Base-by-base conservation (phyloP, 2,329 filamentous ascomycete genomes). In the Colletotrichum euphorbiae region DNA sequence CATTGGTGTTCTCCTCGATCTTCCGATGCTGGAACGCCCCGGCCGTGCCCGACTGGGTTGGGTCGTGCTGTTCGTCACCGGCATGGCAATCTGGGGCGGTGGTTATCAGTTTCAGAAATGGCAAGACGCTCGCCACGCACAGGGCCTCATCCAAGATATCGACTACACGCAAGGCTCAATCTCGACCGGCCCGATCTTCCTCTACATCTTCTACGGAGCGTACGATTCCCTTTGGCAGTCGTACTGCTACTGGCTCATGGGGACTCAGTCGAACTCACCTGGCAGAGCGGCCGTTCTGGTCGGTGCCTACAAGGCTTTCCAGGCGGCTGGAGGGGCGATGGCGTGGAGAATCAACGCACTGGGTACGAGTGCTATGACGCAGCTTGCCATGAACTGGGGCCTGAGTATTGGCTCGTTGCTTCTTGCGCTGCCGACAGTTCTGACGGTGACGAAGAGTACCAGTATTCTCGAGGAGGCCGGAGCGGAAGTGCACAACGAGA, bases 121-220 rank as follows among this genome's bases (percentile, higher is more conserved):
- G 72, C 87, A 89, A 72, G 75, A 86, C 71, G 61, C 73, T 60
- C 77, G 80, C 13, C 71, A 79, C n/a, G 80, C 77, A 17, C 55
- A 70, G 5, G 80, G 80, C 3, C 72, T 77, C 19, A 81, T 80
- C 68, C 80, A 84, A 62, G 78, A 82, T 57, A 75, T 85, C 62
- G 83, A 86, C 73, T 86, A 81, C 69, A 82, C 77, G 11, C 73
- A 80, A 36, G 83, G 82, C 42, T 70, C 76, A 45, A 80, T 83
- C 45, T 90, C 86, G 58, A 82, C 83, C 6, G 89, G 89, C 0
- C 89, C 89, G 9, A 90, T 92, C 73, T 87, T 91, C 73, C 80
- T 92, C 13, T 91, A 91, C 80, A 89, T 91, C 75, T 91, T 90
- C 78, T 92, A 91, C 74, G 90, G 90, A 45, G 84, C 87, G 69